phyloP scores from a whole-genome alignment of 805 yeast species.

The Teunomyces cretensis region DNA sequence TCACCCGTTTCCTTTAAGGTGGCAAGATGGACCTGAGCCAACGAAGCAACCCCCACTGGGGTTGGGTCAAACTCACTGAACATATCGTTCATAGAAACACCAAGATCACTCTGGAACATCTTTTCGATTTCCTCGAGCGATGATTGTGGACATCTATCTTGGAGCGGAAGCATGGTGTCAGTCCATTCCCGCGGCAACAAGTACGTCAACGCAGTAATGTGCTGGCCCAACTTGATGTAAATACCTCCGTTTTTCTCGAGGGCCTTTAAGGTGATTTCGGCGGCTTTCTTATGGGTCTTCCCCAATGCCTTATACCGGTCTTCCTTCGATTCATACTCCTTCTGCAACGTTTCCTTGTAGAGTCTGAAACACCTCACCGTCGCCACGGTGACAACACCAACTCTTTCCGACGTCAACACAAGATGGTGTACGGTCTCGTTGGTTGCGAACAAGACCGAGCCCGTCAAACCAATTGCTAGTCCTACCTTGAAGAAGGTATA shows the following conservation, averaged over 20 bases:
- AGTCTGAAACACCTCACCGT: constrained; percentile 69
- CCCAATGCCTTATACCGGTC: constrained; percentile 55
- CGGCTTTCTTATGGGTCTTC: constrained; percentile 73
- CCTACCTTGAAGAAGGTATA: constrained; percentile 19
- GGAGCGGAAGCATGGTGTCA: constrained; percentile 86
- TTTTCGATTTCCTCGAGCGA: constrained; percentile 63
- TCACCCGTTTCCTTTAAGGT: constrained; percentile 55
- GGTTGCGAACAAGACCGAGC: constrained; percentile 30
- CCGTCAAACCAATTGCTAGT: constrained; percentile 28
- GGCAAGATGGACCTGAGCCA: constrained; percentile 94
- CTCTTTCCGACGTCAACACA: constrained; percentile 45
- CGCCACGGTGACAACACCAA: constrained; percentile 65
- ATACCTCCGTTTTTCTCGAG: constrained; percentile 87
- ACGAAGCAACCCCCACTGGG: constrained; percentile 94
- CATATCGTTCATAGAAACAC: constrained; percentile 54
- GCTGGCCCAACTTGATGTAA: constrained; percentile 94
- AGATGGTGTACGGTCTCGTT: constrained; percentile 39
- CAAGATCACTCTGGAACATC: constrained; percentile 71
- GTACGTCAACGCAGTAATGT: constrained; percentile 87
- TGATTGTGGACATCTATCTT: constrained; percentile 85
- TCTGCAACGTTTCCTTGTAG: constrained; percentile 58
- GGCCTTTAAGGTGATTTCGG: constrained; percentile 74
- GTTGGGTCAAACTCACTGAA: constrained; percentile 64
- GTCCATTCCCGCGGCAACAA: constrained; percentile 94
- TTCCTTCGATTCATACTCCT: constrained; percentile 37